These are phyloP conservation scores for Blastobotrys capitulatus DNA, from an alignment of 1,139 yeast genomes.

Conservation along the genomic window DNA sequence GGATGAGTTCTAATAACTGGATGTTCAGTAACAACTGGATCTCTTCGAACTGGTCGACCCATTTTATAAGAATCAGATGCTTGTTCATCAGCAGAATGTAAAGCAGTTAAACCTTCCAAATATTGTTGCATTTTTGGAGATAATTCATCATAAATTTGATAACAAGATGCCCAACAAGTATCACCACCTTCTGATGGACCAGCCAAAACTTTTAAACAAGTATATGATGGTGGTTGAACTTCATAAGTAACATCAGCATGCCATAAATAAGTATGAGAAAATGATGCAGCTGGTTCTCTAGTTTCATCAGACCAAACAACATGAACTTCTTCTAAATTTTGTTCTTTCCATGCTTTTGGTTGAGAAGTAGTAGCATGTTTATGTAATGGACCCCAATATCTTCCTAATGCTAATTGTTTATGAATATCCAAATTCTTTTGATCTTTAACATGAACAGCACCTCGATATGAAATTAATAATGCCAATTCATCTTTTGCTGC, in stretches of 20 bases:
- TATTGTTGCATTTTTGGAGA: slow-evolving; percentile 55
- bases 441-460: slow-evolving; percentile 61
- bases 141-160: slow-evolving; percentile 63
- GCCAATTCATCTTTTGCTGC: slow-evolving; percentile 62
- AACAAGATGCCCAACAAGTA: slow-evolving; percentile 60
- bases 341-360: slow-evolving; percentile 41
- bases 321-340: slow-evolving; percentile 52
- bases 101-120: slow-evolving; percentile 52
- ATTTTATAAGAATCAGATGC: slow-evolving; percentile 48
- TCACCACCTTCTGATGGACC: slow-evolving; percentile 70
- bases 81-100: slow-evolving; percentile 67
- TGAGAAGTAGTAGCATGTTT: slow-evolving; percentile 71
- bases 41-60: slow-evolving; percentile 62
- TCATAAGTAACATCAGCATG: slow-evolving; percentile 72
- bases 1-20: slow-evolving; percentile 69
- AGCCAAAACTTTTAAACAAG: slow-evolving; percentile 54
- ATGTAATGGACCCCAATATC: slow-evolving; percentile 63
- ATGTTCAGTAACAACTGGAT: slow-evolving; percentile 53
- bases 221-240: slow-evolving; percentile 62
- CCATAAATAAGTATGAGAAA: slow-evolving; percentile 38
- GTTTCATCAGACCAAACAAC: slow-evolving; percentile 41
- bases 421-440: slow-evolving; percentile 45
- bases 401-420: slow-evolving; percentile 57
- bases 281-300: slow-evolving; percentile 27
- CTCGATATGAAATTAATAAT: slow-evolving; percentile 56